A percentile compares a stretch with the other conserved stretches of the same genome.
Conservation (phyloP, 768 basidiomycete genomes). For the Russula earlei region DNA sequence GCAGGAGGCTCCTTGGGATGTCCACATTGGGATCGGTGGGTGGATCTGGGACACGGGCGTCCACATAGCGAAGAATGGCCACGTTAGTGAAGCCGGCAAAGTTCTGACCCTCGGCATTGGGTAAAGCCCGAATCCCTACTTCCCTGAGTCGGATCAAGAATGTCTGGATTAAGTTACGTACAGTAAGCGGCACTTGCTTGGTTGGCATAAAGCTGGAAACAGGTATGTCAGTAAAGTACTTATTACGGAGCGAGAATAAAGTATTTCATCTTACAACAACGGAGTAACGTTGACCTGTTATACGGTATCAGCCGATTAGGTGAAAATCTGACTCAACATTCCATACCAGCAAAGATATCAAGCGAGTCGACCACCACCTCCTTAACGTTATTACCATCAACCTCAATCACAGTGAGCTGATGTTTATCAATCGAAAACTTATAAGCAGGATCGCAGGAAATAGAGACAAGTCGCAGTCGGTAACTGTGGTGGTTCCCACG, state of each 20-base stretch:
- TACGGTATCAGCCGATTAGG: background rate
- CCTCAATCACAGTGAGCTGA: conserved; percentile 18
- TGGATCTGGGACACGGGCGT: background rate
- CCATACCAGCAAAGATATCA: conserved; percentile 7
- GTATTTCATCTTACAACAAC: background rate
- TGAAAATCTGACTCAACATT: background rate
- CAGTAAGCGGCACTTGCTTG: conserved; percentile 10
- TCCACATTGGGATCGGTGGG: background rate
- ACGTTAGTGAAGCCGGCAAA: too few species aligned
- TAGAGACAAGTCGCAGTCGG: conserved; percentile 7
- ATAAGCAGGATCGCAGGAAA: conserved; percentile 8
- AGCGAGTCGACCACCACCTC: conserved; percentile 11
- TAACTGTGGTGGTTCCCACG: background rate
- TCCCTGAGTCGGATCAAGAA: too few species aligned
- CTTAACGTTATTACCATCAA: conserved; percentile 12
- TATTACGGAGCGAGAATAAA: background rate
- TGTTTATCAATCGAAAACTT: conserved; percentile 17
- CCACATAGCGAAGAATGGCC: too few species aligned
- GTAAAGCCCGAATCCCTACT: too few species aligned
- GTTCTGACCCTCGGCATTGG: too few species aligned
- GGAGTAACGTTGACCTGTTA: conserved; percentile 16
- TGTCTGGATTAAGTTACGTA: background rate
- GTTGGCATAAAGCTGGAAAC: conserved; percentile 16
- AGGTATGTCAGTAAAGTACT: background rate
- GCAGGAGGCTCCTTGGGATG: background rate